Conservation (phyloP, 306 rosid species). For the Senna siamea region DNA sequence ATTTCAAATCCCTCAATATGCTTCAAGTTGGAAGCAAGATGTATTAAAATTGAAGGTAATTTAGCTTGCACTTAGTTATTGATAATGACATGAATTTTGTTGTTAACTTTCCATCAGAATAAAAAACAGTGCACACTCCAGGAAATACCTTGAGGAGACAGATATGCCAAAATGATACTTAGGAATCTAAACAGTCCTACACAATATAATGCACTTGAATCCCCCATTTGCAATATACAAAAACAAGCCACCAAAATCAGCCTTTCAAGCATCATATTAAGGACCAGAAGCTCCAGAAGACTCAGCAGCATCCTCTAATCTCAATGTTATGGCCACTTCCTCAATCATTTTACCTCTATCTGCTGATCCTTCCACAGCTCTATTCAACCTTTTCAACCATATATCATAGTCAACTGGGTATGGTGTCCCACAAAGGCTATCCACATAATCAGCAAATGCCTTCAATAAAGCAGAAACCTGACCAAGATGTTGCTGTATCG, state of each 20-base stretch:
- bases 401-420: conserved; percentile 81
- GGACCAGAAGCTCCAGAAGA: conserved; percentile 79
- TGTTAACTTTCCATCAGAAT: conserved; percentile 27
- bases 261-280: conserved; percentile 38
- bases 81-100: conserved; percentile 28
- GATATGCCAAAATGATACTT: conserved; percentile 34
- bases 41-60: background rate
- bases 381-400: conserved; percentile 85
- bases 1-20: conserved; percentile 19
- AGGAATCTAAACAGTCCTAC: conserved; percentile 36
- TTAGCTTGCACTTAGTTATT: conserved; percentile 24
- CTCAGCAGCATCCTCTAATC: conserved; percentile 78
- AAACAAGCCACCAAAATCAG: conserved; percentile 34
- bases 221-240: conserved; percentile 46
- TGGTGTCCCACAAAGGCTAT: conserved; percentile 93
- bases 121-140: conserved; percentile 37
- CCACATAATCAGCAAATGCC: conserved; percentile 95
- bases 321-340: conserved; percentile 57
- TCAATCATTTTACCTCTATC: conserved; percentile 83
- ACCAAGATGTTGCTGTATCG: conserved; percentile 78
- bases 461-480: conserved; percentile 80
- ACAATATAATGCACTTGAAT: conserved; percentile 44
- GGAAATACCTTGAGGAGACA: conserved; percentile 26
- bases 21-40: conserved; percentile 15
- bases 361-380: conserved; percentile 61